These are phyloP conservation scores for Candida dajiaensis DNA, from an alignment of 805 yeast species.

Conservation along the genomic window DNA sequence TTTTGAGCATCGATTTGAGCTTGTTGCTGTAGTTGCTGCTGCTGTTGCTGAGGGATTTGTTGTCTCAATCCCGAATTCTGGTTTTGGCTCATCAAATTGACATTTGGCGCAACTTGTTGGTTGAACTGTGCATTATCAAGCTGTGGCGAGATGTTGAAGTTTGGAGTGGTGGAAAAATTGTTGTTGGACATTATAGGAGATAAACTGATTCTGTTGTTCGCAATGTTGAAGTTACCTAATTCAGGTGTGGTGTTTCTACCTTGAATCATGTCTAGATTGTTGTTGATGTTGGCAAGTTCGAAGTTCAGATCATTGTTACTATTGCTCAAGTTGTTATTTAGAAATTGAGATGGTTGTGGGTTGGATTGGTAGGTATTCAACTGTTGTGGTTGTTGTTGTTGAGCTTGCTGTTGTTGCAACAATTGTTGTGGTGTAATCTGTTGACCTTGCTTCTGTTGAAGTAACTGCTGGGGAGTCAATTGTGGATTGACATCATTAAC, in stretches of 20 bases:
- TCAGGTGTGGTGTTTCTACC: conserved; percentile 8
- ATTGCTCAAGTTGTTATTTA: background rate
- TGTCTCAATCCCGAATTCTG: background rate
- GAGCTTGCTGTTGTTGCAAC: conserved; percentile 24
- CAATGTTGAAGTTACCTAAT: conserved; percentile 1
- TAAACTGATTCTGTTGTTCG: background rate
- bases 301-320: background rate
- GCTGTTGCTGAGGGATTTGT: conserved; percentile 3
- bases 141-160: conserved; percentile 10
- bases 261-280: conserved; percentile 2
- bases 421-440: conserved; percentile 25
- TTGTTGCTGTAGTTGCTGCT: background rate
- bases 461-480: background rate
- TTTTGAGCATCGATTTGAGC: conserved; percentile 1
- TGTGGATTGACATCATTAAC: background rate
- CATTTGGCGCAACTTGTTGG: conserved; percentile 5
- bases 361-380: background rate
- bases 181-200: conserved; percentile 7
- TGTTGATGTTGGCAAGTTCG: background rate
- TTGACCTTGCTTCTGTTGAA: conserved; percentile 3
- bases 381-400: conserved; percentile 25
- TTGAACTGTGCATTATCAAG: conserved; percentile 2
- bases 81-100: conserved; percentile 2
- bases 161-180: conserved; percentile 5
- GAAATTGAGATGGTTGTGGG: background rate